Evolutionary conservation across 1,284 basidiomycete genomes (phyloP), one percentile per base, ranked within the genome.

Genomic region (Puccinia horiana): DNA sequence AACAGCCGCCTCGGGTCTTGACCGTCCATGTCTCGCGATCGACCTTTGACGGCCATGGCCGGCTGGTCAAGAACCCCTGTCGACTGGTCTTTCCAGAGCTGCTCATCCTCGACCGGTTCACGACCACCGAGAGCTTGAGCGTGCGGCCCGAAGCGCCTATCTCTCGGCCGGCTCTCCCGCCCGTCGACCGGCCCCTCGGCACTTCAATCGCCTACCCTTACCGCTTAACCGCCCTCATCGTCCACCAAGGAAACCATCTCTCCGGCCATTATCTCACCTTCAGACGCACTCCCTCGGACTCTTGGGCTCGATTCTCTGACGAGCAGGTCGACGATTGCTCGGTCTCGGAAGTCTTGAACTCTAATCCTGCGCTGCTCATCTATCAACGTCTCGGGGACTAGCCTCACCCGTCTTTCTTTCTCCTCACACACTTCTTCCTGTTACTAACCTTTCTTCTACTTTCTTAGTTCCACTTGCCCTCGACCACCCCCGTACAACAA

Each of bases 221-320:
- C 63, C 72, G 32, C 42, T 90, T 97, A 40, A 88, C 91, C 2
- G 91, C 93, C 14, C 91, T 93, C 40, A 94, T 97, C 12, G 93
- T 94, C 84, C 95, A 97, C 87, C 95, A 92, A 86, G 95, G 95
- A 26, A 91, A 91, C 82, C 94, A 96, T 85, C 92, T 91, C 8
- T 95, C 93, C 85, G 95, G 95, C 0, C 95, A 97, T 87, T 97
- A 95, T 86, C 90, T 96, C 83, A 94, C 93, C 84, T 95, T 91
- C 86, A 89, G 95, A n/a, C 89, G 95, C 54, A 92, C 92, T 87
- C 94, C 94, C 0, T 3, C 37, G 12, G 61, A 26, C 18, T 58
- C 88, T 89, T 97, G 95, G 95, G 88, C 95, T 81, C 88, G 93
- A 80, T 91, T 94, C 83, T 93, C 92, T 85, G 95, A 97, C 87